Evolutionary conservation across 176 grass and related monocot genomes (phyloP).

Genomic region (Calamus simplicifolius): DNA sequence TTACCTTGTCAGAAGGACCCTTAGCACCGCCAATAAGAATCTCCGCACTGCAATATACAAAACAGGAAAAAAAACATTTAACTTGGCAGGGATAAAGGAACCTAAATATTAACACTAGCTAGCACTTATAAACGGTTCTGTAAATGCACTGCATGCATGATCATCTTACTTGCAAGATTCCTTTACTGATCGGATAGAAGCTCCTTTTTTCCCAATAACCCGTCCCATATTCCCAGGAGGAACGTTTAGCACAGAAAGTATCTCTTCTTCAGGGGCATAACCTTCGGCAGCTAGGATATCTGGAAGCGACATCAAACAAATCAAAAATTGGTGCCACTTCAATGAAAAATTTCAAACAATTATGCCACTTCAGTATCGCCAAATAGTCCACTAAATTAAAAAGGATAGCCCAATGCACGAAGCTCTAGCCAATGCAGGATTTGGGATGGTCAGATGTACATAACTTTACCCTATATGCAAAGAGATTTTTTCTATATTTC

Average conservation of each 20-base stretch:
- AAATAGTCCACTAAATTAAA: no score
- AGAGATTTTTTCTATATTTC: no score
- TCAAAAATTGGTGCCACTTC: no score
- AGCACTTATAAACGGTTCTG: no score
- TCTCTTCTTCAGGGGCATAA: constrained; percentile 58
- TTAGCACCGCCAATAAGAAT: constrained; percentile 80
- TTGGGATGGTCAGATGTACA: no score
- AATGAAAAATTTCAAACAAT: no score
- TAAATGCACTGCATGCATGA: no score
- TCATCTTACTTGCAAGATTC: constrained; percentile 74
- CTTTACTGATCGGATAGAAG: constrained; percentile 73
- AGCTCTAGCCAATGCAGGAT: no score
- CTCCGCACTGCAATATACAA: constrained; percentile 53
- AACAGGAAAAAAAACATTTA: constrained; percentile 19
- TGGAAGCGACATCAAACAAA: constrained; percentile 3
- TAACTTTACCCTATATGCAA: no score
- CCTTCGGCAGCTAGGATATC: constrained; percentile 48
- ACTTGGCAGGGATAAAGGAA: neutral
- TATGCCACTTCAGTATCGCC: no score
- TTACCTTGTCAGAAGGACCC: constrained; percentile 86
- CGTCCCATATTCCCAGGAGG: constrained; percentile 97
- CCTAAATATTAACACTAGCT: no score
- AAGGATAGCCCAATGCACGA: no score
- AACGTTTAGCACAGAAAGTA: constrained; percentile 79
- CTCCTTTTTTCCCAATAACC: constrained; percentile 82